A percentile compares a stretch with the other conserved stretches of the same genome.
Conservation (phyloP, 495 filamentous ascomycete species). For the Oidiodendron maius region DNA sequence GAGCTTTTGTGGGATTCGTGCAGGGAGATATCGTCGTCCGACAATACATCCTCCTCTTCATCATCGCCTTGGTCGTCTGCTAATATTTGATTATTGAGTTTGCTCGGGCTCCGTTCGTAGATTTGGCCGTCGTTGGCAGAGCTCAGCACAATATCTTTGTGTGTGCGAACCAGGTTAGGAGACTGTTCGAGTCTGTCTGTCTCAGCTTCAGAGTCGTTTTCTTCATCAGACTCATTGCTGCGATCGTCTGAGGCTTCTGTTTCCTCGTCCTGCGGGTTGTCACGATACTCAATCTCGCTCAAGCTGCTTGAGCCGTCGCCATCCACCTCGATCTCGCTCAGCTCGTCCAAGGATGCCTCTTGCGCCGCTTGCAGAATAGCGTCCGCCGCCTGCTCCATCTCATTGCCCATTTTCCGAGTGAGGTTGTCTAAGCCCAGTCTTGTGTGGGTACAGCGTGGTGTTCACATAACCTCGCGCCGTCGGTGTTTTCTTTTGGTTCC, state of each 20-base stretch:
- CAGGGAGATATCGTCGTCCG: conserved; percentile 33
- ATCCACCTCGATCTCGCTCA: conserved; percentile 21
- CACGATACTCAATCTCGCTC: conserved; percentile 84
- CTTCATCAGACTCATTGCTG: conserved; percentile 47
- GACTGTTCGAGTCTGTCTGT: conserved; percentile 91
- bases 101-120: conserved; percentile 61
- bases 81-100: conserved; percentile 46
- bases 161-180: conserved; percentile 63
- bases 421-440: conserved; percentile 14
- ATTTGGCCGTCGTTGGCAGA: conserved; percentile 30
- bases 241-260: conserved; percentile 45
- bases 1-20: conserved; percentile 31
- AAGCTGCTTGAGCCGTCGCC: conserved; percentile 56
- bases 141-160: conserved; percentile 55
- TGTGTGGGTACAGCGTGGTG: conserved; percentile 12
- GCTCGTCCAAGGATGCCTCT: conserved; percentile 27
- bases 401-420: conserved; percentile 19
- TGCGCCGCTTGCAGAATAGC: conserved; percentile 22
- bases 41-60: conserved; percentile 33
- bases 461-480: conserved; percentile 21
- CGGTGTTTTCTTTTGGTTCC: not conserved
- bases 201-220: conserved; percentile 93
- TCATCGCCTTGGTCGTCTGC: conserved; percentile 30
- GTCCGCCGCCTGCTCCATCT: conserved; percentile 21
- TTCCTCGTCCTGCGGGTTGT: conserved; percentile 40